A percentile compares a stretch with the other conserved stretches of the same genome.
Conservation (phyloP, 371 early-diverging fungal genomes). For the Choanephora cucurbitarum region DNA sequence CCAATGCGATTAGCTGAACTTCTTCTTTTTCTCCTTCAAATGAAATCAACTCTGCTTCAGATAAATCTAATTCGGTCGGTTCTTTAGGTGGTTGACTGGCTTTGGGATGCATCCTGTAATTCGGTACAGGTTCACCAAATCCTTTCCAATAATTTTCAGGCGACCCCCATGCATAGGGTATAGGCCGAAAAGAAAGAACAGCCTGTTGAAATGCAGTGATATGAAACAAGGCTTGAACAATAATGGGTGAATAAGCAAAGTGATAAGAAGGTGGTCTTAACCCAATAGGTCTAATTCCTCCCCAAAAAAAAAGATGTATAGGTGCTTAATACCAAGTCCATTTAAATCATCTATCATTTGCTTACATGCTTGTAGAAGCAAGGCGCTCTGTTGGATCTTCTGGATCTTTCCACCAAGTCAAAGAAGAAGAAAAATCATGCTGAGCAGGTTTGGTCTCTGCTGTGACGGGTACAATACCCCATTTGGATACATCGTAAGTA, state of each 20-base stretch:
- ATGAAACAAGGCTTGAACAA: slow-evolving; percentile 46
- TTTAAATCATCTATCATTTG: background rate
- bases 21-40: no score
- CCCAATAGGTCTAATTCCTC: slow-evolving; percentile 46
- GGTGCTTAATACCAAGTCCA: no score
- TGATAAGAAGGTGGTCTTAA: slow-evolving; percentile 45
- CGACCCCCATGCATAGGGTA: slow-evolving; percentile 34
- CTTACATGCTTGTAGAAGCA: slow-evolving; percentile 30
- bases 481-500: slow-evolving; percentile 21
- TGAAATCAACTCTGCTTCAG: background rate
- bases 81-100: slow-evolving; percentile 2
- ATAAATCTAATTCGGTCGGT: background rate
- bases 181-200: slow-evolving; percentile 37
- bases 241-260: slow-evolving; percentile 35
- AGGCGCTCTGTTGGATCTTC: slow-evolving; percentile 33
- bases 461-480: slow-evolving; percentile 39
- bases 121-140: slow-evolving; percentile 34
- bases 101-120: slow-evolving; percentile 14
- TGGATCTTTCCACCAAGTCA: slow-evolving; percentile 54
- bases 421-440: slow-evolving; percentile 8
- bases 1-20: background rate
- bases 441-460: slow-evolving; percentile 1
- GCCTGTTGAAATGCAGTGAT: slow-evolving; percentile 35
- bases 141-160: slow-evolving; percentile 44
- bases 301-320: no score